A percentile compares a stretch with the other conserved stretches of the same genome.
These are phyloP conservation scores for Leishmania major DNA, from an alignment of 208 protist genomes.

Conservation along the genomic window DNA sequence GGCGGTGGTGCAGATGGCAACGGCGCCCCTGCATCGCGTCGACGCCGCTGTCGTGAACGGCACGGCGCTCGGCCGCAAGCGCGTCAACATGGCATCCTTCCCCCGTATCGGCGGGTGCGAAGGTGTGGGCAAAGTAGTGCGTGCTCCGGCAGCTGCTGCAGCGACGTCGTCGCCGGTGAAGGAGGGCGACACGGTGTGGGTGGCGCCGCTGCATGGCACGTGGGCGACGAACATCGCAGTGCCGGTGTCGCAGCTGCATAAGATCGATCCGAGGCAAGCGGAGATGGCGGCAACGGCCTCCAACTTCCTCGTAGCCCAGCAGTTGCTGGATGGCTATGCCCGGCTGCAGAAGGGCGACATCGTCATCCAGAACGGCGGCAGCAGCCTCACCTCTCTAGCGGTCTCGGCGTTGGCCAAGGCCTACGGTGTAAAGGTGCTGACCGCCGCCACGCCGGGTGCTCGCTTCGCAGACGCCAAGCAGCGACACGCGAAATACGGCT, in stretches of 20 bases:
- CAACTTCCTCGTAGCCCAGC: conserved; percentile 68
- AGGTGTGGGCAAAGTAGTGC: conserved; percentile 64
- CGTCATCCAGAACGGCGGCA: conserved; percentile 81
- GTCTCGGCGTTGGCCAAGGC: conserved; percentile 60
- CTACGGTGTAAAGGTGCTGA: conserved; percentile 55
- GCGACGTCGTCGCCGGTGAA: conserved; percentile 37
- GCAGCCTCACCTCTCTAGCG: conserved; percentile 69
- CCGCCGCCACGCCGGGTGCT: conserved; percentile 61
- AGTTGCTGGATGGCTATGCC: conserved; percentile 65
- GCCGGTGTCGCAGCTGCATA: conserved; percentile 41
- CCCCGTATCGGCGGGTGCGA: conserved; percentile 67
- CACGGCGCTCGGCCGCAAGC: conserved; percentile 57
- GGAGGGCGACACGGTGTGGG: conserved; percentile 79
- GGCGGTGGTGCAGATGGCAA: conserved; percentile 63
- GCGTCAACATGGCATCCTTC: conserved; percentile 38
- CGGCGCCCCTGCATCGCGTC: conserved; percentile 64
- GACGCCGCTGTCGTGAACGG: conserved; percentile 78
- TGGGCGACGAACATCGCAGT: conserved; percentile 68
- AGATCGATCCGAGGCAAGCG: conserved; percentile 54
- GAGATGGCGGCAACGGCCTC: conserved; percentile 68
- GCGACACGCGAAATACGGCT: conserved; percentile 56
- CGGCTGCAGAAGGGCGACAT: conserved; percentile 52
- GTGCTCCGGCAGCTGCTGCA: conserved; percentile 6
- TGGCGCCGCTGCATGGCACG: conserved; percentile 64
- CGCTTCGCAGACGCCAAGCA: conserved; percentile 61